Base-by-base conservation (phyloP, 2,329 filamentous ascomycete species). In the Saccharata proteae region DNA sequence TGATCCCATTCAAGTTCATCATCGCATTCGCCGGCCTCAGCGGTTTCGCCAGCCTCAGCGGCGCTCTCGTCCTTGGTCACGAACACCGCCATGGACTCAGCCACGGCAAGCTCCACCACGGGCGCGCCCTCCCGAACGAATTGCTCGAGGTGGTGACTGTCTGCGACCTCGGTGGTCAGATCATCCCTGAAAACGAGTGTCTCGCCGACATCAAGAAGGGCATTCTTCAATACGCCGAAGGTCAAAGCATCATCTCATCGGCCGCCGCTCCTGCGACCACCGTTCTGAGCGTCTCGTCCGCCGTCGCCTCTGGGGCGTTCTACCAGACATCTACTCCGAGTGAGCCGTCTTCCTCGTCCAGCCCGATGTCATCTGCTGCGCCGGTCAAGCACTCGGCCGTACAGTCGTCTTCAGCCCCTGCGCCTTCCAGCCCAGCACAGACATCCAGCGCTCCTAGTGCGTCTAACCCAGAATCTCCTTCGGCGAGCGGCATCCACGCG, bases 171-270 rank as follows among this genome's bases (percentile, higher is more conserved):
- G 71, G 79, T 38, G 78, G 77, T 38, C 45, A 74, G 47, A 40
- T 61, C 19, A 67, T 93, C 43, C 62, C 64, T 32, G 58, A 69
- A 38, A 57, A 69, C 0, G 69, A 84, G 38, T 84, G 84, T 32
- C 68, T 78, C 59, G 52, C 71, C 34, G 83, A 84, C 41, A 67
- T 96, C 44, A 59, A 68, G 35, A 69, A 77, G 39, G 80, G 84
- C 31, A 69, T 71, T 27, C 51, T 73, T 26, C 55, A 65, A 38
- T 90, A 74, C 61, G 64, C 78, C 27, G 61, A 80, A 28, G 62
- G 79, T 27, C 71, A 73, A 42, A 70, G 44, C 18, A 47, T 60
- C n/a, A 53, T 57, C 11, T 42, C 44, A 16, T 49, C 48, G 10
- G 19, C 38, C 17, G 31, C 29, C 13, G 19, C 26, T 6, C 26